Conservation (phyloP, 2,329 filamentous ascomycete genomes). For the Monilinia fructicola region DNA sequence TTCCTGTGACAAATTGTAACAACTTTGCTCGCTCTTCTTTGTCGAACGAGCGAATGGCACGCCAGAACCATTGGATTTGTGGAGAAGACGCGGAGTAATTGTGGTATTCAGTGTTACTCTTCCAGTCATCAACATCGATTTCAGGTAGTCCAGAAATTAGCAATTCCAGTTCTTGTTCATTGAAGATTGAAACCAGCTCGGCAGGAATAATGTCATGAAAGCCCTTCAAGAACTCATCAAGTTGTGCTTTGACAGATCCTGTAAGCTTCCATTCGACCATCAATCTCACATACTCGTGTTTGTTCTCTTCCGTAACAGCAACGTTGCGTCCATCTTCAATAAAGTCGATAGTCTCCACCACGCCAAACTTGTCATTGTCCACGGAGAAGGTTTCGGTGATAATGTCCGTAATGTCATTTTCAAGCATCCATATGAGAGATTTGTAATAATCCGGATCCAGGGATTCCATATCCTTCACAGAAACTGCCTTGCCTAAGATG, state of each 20-base stretch:
- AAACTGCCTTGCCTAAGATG: slow-evolving; percentile 91
- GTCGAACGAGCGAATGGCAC: slow-evolving; percentile 93
- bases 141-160: slow-evolving; percentile 96
- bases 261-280: slow-evolving; percentile 93
- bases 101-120: slow-evolving; percentile 97
- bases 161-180: slow-evolving; percentile 94
- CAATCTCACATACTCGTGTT: slow-evolving; percentile 92
- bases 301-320: slow-evolving; percentile 94
- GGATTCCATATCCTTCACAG: slow-evolving; percentile 98
- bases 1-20: slow-evolving; percentile 96
- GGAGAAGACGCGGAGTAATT: slow-evolving; percentile 93
- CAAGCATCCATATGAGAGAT: slow-evolving; percentile 95
- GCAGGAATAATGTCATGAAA: slow-evolving; percentile 98
- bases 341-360: slow-evolving; percentile 82
- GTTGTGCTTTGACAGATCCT: slow-evolving; percentile 88
- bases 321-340: slow-evolving; percentile 87
- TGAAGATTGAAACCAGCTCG: slow-evolving; percentile 94
- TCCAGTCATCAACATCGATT: slow-evolving; percentile 98
- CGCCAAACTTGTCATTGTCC: slow-evolving; percentile 91
- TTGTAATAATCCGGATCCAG: slow-evolving; percentile 99
- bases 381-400: slow-evolving; percentile 95
- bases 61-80: slow-evolving; percentile 99
- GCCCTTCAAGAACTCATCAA: slow-evolving; percentile 88
- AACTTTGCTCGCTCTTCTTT: slow-evolving; percentile 98
- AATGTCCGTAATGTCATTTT: slow-evolving; percentile 94